Evolutionary conservation across 805 yeast species (phyloP).

Genomic region (Ogataea kodamae): DNA sequence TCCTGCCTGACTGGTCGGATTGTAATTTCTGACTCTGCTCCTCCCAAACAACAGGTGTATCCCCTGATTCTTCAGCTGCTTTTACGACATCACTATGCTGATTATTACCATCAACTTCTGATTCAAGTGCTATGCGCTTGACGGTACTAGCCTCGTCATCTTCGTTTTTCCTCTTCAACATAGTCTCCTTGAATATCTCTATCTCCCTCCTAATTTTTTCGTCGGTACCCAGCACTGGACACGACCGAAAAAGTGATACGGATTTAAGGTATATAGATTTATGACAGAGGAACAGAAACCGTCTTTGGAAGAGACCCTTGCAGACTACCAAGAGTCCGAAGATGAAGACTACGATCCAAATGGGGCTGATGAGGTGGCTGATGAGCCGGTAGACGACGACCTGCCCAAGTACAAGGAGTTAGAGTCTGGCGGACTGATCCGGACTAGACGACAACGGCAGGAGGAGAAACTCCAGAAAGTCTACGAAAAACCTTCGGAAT

Average conservation of each 20-base stretch:
- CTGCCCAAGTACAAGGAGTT: conserved; percentile 52
- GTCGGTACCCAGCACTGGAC: conserved; percentile 2
- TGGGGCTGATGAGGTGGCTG: conserved; percentile 35
- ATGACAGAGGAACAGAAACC: conserved; percentile 10
- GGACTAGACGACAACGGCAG: conserved; percentile 63
- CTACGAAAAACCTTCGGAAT: conserved; percentile 24
- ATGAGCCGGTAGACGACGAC: conserved; percentile 32
- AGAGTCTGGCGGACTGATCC: conserved; percentile 58
- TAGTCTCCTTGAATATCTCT: conserved; percentile 8
- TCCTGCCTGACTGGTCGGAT: conserved; percentile 2
- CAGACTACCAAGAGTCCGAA: conserved; percentile 51
- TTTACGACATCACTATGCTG: conserved; percentile 40
- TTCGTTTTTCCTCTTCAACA: conserved; percentile 68
- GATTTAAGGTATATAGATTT: not conserved
- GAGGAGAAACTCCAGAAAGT: conserved; percentile 31
- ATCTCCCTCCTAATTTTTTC: conserved; percentile 8
- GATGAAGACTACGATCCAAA: conserved; percentile 56
- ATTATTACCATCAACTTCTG: too few relatives aligned
- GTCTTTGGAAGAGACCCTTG: conserved; percentile 30
- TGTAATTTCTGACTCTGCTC: conserved; percentile 5
- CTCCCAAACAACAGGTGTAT: conserved; percentile 10
- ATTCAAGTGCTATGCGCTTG: conserved; percentile 69
- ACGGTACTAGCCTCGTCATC: conserved; percentile 53
- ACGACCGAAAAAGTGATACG: conserved; percentile 5
- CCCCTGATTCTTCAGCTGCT: conserved; percentile 37